Evolutionary conservation across 1,284 basidiomycete genomes (phyloP).

Genomic region (Tetrapyrgos nigripes): DNA sequence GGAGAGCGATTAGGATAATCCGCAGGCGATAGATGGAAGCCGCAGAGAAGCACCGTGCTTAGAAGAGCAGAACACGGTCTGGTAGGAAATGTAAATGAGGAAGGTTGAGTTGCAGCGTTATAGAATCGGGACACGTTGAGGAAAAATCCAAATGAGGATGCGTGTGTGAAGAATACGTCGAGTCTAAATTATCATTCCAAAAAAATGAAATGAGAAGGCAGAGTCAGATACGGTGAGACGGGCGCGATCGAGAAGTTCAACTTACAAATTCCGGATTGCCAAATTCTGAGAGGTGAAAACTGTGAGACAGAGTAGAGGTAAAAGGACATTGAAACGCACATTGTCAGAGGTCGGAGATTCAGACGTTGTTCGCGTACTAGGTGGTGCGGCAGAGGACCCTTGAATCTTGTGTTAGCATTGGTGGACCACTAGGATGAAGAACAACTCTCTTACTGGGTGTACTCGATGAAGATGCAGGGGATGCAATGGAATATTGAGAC

Average conservation of each 20-base stretch:
- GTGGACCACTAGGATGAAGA: neutral
- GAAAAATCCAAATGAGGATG: constrained; percentile 31
- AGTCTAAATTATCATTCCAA: constrained; percentile 23
- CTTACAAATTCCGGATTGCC: constrained; percentile 13
- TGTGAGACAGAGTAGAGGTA: neutral
- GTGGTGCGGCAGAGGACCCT: constrained; percentile 7
- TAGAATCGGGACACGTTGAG: constrained; percentile 27
- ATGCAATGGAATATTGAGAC: constrained; percentile 2
- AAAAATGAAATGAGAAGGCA: no score
- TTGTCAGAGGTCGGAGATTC: constrained; percentile 1
- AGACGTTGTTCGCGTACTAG: neutral
- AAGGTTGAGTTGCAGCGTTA: constrained; percentile 8
- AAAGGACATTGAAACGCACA: neutral
- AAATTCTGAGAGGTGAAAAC: neutral
- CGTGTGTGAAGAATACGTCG: constrained; percentile 29
- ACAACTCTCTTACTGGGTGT: neutral
- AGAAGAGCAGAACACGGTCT: constrained; percentile 36
- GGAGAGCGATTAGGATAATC: constrained; percentile 3
- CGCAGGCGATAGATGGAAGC: constrained; percentile 21
- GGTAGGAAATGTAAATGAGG: constrained; percentile 21
- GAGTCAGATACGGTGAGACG: no score
- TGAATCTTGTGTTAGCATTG: neutral
- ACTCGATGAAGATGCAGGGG: constrained; percentile 2
- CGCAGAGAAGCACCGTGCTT: constrained; percentile 38
- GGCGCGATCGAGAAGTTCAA: neutral